These are phyloP conservation scores for Adenanthera pavonina DNA, from an alignment of 306 rosid genomes.

Conservation along the genomic window DNA sequence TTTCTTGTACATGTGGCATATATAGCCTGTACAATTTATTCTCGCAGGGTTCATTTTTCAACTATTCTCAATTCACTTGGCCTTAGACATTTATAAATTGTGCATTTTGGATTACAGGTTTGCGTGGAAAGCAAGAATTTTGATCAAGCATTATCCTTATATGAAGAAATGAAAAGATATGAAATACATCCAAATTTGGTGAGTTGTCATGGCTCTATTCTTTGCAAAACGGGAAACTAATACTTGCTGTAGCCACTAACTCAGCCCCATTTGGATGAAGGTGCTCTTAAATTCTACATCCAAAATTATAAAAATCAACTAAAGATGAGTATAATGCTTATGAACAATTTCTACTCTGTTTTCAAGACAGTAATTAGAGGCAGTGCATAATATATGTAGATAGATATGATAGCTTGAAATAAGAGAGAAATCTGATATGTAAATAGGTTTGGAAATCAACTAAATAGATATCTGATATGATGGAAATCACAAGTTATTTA, in stretches of 20 bases:
- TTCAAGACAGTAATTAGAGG: slow-evolving; percentile 32
- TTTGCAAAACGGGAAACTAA: slow-evolving; percentile 36
- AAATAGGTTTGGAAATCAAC: no score
- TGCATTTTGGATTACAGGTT: slow-evolving; percentile 63
- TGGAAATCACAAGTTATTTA: slow-evolving; percentile 32
- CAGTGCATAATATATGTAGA: slow-evolving; percentile 18
- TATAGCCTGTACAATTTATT: neutral
- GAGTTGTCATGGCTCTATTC: slow-evolving; percentile 47
- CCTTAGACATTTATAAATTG: slow-evolving; percentile 33
- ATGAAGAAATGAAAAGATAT: slow-evolving; percentile 80
- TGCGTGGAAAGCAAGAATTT: slow-evolving; percentile 73
- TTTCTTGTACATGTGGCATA: neutral
- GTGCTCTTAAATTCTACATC: slow-evolving; percentile 27
- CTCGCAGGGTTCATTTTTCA: slow-evolving; percentile 25
- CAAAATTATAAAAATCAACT: slow-evolving; percentile 23
- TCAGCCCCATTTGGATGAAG: slow-evolving; percentile 32
- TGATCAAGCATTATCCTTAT: slow-evolving; percentile 66
- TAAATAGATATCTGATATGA: slow-evolving; percentile 7
- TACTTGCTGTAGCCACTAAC: slow-evolving; percentile 19
- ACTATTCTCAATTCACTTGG: slow-evolving; percentile 20
- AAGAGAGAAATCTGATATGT: no score
- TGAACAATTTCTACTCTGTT: slow-evolving; percentile 21
- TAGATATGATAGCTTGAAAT: neutral
- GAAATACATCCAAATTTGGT: slow-evolving; percentile 81
- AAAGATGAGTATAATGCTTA: slow-evolving; percentile 24